These are phyloP conservation scores for Fusarium sp. DNA, from an alignment of 2,329 filamentous ascomycete genomes.

Conservation along the genomic window DNA sequence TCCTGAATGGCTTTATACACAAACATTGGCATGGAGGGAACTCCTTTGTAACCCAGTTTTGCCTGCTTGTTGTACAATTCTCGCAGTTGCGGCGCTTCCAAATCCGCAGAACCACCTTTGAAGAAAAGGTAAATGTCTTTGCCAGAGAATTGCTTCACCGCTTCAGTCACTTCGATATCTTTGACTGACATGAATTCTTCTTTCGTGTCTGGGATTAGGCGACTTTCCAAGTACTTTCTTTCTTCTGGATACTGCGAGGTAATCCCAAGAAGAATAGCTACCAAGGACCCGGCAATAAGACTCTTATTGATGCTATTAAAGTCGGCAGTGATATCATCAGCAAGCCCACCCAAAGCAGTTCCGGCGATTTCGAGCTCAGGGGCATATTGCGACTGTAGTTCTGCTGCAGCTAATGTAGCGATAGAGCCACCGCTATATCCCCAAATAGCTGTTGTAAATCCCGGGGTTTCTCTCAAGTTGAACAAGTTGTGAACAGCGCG, in stretches of 20 bases:
- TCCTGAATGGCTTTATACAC: constrained; percentile 66
- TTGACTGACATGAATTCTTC: constrained; percentile 24
- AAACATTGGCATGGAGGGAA: constrained; percentile 64
- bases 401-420: constrained; percentile 32
- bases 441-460: constrained; percentile 27
- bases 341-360: constrained; percentile 37
- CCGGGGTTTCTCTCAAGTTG: not conserved
- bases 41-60: constrained; percentile 54
- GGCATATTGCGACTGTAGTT: constrained; percentile 38
- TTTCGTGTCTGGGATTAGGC: constrained; percentile 17
- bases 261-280: constrained; percentile 35
- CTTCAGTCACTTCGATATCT: constrained; percentile 16
- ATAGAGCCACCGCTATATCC: constrained; percentile 46
- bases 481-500: constrained; percentile 54
- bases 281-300: constrained; percentile 23
- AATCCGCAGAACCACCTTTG: constrained; percentile 43
- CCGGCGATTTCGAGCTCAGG: constrained; percentile 26
- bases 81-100: constrained; percentile 42
- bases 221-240: constrained; percentile 27
- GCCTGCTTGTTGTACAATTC: constrained; percentile 51
- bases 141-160: constrained; percentile 38
- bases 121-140: constrained; percentile 52
- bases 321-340: constrained; percentile 35
- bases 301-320: constrained; percentile 36
- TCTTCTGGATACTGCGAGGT: constrained; percentile 39